A percentile compares a stretch with the other conserved stretches of the same genome.
Conservation (phyloP, 1,139 yeast species). For the Candida frijolesensis region DNA sequence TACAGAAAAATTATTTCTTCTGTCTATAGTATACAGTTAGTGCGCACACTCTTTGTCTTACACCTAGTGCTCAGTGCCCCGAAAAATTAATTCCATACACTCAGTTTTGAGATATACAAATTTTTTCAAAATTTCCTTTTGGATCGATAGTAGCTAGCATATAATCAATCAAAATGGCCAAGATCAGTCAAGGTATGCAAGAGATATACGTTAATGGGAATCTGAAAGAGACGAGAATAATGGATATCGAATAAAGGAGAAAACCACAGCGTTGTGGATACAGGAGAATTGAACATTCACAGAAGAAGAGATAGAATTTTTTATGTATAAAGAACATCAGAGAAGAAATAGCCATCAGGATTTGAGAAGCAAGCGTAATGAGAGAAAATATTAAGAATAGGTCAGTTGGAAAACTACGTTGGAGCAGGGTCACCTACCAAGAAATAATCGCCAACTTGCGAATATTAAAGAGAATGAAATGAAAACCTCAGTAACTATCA, state of each 20-base stretch:
- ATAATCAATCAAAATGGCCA: constrained; percentile 51
- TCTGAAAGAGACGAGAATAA: background rate
- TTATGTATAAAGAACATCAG: too few relatives aligned
- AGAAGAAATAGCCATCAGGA: too few relatives aligned
- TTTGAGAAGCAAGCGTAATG: too few relatives aligned
- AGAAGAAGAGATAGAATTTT: background rate
- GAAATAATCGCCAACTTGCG: too few relatives aligned
- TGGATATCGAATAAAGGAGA: background rate
- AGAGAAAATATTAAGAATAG: too few relatives aligned
- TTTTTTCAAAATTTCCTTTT: constrained; percentile 10
- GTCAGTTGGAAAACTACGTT: too few relatives aligned
- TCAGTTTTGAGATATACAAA: constrained; percentile 6
- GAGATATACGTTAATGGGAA: background rate
- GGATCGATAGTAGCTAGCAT: constrained; percentile 10
- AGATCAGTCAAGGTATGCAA: constrained; percentile 59
- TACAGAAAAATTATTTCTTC: constrained; percentile 2
- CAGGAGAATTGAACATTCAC: background rate
- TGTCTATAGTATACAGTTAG: background rate
- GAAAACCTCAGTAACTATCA: too few relatives aligned
- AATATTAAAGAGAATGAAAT: too few relatives aligned
- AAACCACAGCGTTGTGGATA: background rate
- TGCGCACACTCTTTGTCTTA: background rate
- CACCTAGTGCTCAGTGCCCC: constrained; percentile 1
- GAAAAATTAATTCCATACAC: constrained; percentile 8
- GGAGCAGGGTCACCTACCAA: too few relatives aligned